A percentile compares a stretch with the other conserved stretches of the same genome.
phyloP scores from a whole-genome alignment of 1,284 basidiomycete genomes.

The Taiwanofungus camphoratus region DNA sequence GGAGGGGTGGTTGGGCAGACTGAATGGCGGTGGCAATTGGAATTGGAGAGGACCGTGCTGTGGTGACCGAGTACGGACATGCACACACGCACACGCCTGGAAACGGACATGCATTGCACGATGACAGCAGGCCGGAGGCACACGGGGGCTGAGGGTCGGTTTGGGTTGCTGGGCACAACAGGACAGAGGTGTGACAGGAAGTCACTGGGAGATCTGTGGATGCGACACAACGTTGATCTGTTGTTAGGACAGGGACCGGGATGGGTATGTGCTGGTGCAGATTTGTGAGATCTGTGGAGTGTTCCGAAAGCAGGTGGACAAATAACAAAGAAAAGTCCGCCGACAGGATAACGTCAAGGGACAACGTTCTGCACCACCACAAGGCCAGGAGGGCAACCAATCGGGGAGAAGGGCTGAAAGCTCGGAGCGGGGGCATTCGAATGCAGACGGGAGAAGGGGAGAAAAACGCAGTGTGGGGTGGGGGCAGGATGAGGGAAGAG shows the following conservation, averaged over 20 bases:
- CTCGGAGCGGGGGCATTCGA: conserved; percentile 23
- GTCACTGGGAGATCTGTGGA: not conserved
- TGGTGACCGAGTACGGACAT: not conserved
- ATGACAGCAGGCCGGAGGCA: too few species aligned
- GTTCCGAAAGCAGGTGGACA: conserved; percentile 5
- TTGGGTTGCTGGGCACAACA: conserved; percentile 1
- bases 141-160: too few species aligned
- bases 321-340: conserved; percentile 12
- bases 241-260: not conserved
- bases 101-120: not conserved
- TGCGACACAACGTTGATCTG: not conserved
- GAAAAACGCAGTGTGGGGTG: conserved; percentile 13
- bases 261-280: conserved; percentile 2
- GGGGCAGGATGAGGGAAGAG: conserved; percentile 20
- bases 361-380: conserved; percentile 10
- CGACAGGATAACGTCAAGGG: conserved; percentile 20
- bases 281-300: conserved; percentile 14
- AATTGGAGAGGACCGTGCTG: not conserved
- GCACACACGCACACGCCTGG: not conserved
- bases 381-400: conserved; percentile 16
- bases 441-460: conserved; percentile 18
- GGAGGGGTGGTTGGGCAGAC: conserved; percentile 14
- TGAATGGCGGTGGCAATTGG: conserved; percentile 17
- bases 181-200: not conserved
- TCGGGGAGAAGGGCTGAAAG: conserved; percentile 23